These are phyloP conservation scores for Claviceps monticola DNA, from an alignment of 2,329 filamentous ascomycete genomes.

Conservation along the genomic window DNA sequence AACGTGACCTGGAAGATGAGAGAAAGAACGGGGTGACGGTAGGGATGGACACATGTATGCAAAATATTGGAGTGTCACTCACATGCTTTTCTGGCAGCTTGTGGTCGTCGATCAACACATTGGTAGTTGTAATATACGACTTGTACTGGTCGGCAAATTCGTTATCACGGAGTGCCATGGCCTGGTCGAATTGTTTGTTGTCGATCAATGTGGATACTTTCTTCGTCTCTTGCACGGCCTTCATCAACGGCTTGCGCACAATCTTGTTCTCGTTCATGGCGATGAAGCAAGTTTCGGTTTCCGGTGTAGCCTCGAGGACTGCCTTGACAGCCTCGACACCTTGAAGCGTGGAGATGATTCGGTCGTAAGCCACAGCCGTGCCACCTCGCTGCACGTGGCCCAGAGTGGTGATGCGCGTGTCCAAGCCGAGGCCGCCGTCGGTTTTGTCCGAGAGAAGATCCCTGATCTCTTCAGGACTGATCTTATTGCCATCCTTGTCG, in stretches of 20 bases:
- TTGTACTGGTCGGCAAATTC: slow-evolving; percentile 90
- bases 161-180: slow-evolving; percentile 78
- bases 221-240: slow-evolving; percentile 78
- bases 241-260: slow-evolving; percentile 72
- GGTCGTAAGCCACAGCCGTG: slow-evolving; percentile 82
- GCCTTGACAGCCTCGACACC: slow-evolving; percentile 90
- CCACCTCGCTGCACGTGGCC: slow-evolving; percentile 97
- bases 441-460: slow-evolving; percentile 68
- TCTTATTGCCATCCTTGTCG: slow-evolving; percentile 71
- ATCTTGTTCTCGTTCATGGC: slow-evolving; percentile 98
- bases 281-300: slow-evolving; percentile 86
- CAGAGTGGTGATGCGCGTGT: slow-evolving; percentile 87
- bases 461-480: slow-evolving; percentile 69
- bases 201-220: slow-evolving; percentile 71
- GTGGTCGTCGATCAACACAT: slow-evolving; percentile 56
- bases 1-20: background rate
- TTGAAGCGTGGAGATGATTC: slow-evolving; percentile 83
- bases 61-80: slow-evolving; percentile 13
- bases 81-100: slow-evolving; percentile 59
- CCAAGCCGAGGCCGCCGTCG: slow-evolving; percentile 54
- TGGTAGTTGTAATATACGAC: slow-evolving; percentile 83
- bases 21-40: no score
- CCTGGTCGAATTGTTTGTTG: slow-evolving; percentile 70
- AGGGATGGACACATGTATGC: background rate
- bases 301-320: slow-evolving; percentile 75